Base-by-base conservation (phyloP, 1,284 basidiomycete species). In the Apiotrichum gamsii region DNA sequence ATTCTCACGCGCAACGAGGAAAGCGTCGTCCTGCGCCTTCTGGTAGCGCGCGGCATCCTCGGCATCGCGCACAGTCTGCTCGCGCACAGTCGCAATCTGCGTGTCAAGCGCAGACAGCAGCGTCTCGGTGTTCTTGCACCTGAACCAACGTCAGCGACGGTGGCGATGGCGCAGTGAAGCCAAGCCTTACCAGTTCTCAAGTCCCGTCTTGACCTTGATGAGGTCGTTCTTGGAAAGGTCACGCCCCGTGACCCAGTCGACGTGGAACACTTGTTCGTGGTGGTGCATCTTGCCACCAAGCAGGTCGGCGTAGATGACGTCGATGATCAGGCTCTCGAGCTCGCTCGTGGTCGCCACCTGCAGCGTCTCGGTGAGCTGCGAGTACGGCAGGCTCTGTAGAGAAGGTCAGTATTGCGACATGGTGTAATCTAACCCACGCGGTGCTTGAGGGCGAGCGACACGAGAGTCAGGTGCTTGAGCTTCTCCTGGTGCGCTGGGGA, bases 281-380 rank as follows among this genome's bases (percentile, higher is more conserved):
- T 96, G 91, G 69, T 96, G 88, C 40, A 98, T 82, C 61, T 88
- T 90, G 11, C 89, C 93, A 36, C 82, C 80, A 32, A 97, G 77
- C 39, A 96, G 76, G 59, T 87, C 85, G 31, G 87, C 81, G 69
- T 96, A 97, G 65, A 96, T 89, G 9, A 85, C 83, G 61, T 96
- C 91, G 67, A 98, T 96, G 67, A 96, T 86, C 54, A 95, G 79
- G 69, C 96, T 91, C 68, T 97, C 94, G 4, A 97, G 80, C 54
- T 87, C 85, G 41, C 89, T 82, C 44, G 89, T 81, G 2, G 79
- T 82, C 3, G 80, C 76, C 65, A 90, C 78, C 38, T 87, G 78
- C 16, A 96, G 79, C 2, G 44, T 32, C 4, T 43, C 20, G 14
- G 57, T 31, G 18, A 70, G 42, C 16, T 55, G 41, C 19, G 59